Conservation (phyloP, 1,284 basidiomycete species). For the Abortiporus biennis region DNA sequence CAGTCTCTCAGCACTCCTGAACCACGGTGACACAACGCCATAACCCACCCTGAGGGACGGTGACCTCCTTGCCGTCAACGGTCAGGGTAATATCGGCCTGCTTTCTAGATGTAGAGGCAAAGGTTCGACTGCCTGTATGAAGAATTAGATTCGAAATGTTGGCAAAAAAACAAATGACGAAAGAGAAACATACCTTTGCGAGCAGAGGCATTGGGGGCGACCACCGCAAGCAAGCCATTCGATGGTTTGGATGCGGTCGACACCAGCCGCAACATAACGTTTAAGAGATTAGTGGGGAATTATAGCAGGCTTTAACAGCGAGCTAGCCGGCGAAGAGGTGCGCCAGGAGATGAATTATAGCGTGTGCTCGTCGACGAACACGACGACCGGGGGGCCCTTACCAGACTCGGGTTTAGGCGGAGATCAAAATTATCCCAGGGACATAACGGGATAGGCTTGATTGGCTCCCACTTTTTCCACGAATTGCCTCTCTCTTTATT, state of each 20-base stretch:
- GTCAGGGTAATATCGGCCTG: slow-evolving; percentile 84
- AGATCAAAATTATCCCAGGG: slow-evolving; percentile 11
- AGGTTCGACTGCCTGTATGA: slow-evolving; percentile 44
- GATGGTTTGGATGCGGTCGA: slow-evolving; percentile 47
- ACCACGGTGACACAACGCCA: slow-evolving; percentile 2
- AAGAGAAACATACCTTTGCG: slow-evolving; percentile 29
- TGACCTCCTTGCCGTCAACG: slow-evolving; percentile 90
- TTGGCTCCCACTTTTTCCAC: slow-evolving; percentile 13
- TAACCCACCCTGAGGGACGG: slow-evolving; percentile 78
- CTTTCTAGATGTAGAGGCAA: slow-evolving; percentile 59
- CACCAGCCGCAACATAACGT: slow-evolving; percentile 58
- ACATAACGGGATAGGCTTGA: slow-evolving; percentile 14
- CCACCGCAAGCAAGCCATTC: slow-evolving; percentile 59
- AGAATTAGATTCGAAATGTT: background rate
- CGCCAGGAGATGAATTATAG: slow-evolving; percentile 13
- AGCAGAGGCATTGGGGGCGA: slow-evolving; percentile 35
- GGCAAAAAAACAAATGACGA: background rate
- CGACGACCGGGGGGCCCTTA: slow-evolving; percentile 15
- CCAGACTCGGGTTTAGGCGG: slow-evolving; percentile 14
- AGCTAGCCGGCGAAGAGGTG: slow-evolving; percentile 10
- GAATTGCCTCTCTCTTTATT: too few species aligned
- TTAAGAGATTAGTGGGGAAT: slow-evolving; percentile 10
- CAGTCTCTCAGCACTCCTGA: slow-evolving; percentile 6
- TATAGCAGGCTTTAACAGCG: too few species aligned
- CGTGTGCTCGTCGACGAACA: slow-evolving; percentile 22